Base-by-base conservation (phyloP, 805 yeast species). In the Blastobotrys mokoenaii region DNA sequence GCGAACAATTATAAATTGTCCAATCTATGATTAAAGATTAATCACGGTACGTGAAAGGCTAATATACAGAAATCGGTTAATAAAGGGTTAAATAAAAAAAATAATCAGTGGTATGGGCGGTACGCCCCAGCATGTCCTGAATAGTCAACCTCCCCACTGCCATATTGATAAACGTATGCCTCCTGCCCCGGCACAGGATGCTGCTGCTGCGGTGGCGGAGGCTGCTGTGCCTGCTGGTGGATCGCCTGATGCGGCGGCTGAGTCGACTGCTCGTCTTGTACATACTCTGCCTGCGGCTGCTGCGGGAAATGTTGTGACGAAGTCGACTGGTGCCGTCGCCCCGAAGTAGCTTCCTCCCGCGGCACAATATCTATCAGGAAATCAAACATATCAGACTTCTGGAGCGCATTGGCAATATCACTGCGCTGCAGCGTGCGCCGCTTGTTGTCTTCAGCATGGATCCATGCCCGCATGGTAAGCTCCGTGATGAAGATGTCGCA, bases 401-500 rank as follows among this genome's bases (percentile, higher is more conserved):
- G 93, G 46, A 94, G 69, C 1, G 98, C 98, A 14, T 93, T 93
- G 1, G 96, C 95, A 51, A 93, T 88, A 60, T 93, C 99, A 1
- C 87, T 79, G 58, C 88, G 84, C 63, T 93, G 99, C 48, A 93
- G 68, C 3, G 99, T 93, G 49, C 99, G 69, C 53, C 99, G 76
- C 61, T 93, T 93, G 67, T 86, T 86, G 58, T 87, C 96, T 64
- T 93, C 97, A 2, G 97, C 96, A 57, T 89, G 96, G 50, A 93
- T 87, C 98, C 98, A 93, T 6, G 98, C 97, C 47, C 99, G 73
- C 96, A 93, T 89, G 11, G 99, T 89, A 45, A 93, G 70, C 63
- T 93, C 99, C 0, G 98, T 89, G 55, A 93, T 90, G 65, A 93
- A 93, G 31, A 93, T 81, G 62, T 93, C 99, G 66, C 98, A 93